These are phyloP conservation scores for Rhizopogon vinicolor DNA, from an alignment of 768 basidiomycete species.

Conservation along the genomic window DNA sequence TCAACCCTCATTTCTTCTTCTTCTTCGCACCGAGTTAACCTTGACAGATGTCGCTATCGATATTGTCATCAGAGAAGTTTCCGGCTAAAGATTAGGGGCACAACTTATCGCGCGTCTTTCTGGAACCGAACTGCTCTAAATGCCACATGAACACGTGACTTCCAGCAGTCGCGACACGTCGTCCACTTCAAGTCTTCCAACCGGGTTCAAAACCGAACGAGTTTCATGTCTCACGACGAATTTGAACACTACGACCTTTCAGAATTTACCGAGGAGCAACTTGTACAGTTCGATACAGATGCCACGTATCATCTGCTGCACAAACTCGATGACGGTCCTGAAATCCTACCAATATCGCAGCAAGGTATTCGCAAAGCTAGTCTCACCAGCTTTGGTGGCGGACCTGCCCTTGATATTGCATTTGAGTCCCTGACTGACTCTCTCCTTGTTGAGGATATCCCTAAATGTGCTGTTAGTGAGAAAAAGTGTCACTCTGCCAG, in stretches of 20 bases:
- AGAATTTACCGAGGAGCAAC: slow-evolving; percentile 55
- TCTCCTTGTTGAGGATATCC: background rate
- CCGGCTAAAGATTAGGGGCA: too few relatives aligned
- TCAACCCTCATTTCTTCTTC: background rate
- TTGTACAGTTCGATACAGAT: slow-evolving; percentile 44
- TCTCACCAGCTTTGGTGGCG: slow-evolving; percentile 1
- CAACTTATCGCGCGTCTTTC: too few relatives aligned
- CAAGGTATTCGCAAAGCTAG: background rate
- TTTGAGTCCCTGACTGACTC: slow-evolving; percentile 27
- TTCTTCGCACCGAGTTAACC: too few relatives aligned
- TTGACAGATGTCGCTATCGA: too few relatives aligned
- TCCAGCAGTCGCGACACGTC: too few relatives aligned
- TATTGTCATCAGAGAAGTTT: too few relatives aligned
- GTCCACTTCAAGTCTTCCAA: background rate
- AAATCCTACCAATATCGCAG: background rate
- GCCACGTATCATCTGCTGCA: slow-evolving; percentile 10
- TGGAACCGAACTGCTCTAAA: background rate
- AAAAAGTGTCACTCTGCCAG: background rate
- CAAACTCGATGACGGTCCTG: background rate
- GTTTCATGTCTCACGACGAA: slow-evolving; percentile 30
- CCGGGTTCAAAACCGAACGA: too few relatives aligned
- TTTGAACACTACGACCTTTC: slow-evolving; percentile 48
- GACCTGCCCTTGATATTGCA: slow-evolving; percentile 28
- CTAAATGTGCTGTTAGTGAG: too few relatives aligned
- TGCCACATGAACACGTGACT: background rate